A percentile compares a stretch with the other conserved stretches of the same genome.
phyloP scores from a whole-genome alignment of 257 asterid species.

The Solanum pennellii region DNA sequence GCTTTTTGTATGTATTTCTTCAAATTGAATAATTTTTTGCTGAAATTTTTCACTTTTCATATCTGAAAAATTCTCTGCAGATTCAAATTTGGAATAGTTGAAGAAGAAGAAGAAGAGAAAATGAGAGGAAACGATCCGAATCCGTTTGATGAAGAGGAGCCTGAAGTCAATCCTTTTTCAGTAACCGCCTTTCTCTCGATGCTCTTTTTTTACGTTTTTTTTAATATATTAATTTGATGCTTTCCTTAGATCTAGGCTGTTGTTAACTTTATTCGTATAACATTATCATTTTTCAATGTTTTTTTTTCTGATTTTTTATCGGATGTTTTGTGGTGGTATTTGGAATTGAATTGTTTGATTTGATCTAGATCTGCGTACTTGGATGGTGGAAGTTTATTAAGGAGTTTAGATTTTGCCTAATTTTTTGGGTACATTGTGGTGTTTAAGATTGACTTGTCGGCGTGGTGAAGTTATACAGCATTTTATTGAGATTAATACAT shows the following conservation, averaged over 20 bases:
- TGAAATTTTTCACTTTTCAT: neutral
- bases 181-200: slow-evolving; percentile 35
- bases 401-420: neutral
- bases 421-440: neutral
- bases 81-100: neutral
- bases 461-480: neutral
- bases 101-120: neutral
- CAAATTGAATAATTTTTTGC: neutral
- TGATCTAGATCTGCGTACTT: slow-evolving; percentile 3
- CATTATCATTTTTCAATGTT: neutral
- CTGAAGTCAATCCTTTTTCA: slow-evolving; percentile 97
- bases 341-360: neutral
- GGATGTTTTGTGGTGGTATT: neutral
- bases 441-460: neutral
- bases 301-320: neutral
- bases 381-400: neutral
- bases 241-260: slow-evolving; percentile 10
- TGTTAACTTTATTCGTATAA: neutral
- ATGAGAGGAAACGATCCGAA: slow-evolving; percentile 89
- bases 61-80: neutral
- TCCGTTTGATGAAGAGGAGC: slow-evolving; percentile 91
- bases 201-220: slow-evolving; percentile 12
- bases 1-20: neutral
- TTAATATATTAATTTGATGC: neutral
- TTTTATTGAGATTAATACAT: neutral